Evolutionary conservation across 1,284 basidiomycete species (phyloP).

Genomic region (Cystobasidium slooffiae): DNA sequence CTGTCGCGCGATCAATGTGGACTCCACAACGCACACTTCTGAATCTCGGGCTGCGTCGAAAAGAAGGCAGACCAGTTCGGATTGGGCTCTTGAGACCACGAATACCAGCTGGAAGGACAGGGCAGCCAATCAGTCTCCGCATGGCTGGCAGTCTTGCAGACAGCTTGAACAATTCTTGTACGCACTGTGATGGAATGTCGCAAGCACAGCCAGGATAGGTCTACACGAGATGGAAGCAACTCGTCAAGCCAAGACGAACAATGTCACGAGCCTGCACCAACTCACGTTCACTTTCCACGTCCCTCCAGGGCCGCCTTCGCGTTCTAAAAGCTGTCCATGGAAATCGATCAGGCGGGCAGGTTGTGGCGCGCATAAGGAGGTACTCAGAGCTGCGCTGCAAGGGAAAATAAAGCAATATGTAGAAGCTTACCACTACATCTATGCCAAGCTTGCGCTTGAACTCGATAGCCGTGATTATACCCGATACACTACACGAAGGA

Average conservation of each 20-base stretch:
- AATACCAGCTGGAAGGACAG: too few relatives aligned
- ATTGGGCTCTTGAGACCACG: slow-evolving; percentile 64
- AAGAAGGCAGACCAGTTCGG: slow-evolving; percentile 62
- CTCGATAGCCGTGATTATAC: slow-evolving; percentile 44
- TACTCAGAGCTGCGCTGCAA: not conserved
- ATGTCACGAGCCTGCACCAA: too few relatives aligned
- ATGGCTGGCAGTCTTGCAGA: too few relatives aligned
- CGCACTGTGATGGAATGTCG: slow-evolving; percentile 37
- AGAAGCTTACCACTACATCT: slow-evolving; percentile 21
- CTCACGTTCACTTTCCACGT: slow-evolving; percentile 45
- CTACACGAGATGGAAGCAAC: not conserved
- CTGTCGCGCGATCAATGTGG: not conserved
- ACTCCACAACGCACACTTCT: slow-evolving; percentile 21
- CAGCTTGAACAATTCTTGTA: too few relatives aligned
- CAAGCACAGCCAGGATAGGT: slow-evolving; percentile 39
- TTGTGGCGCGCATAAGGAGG: slow-evolving; percentile 2
- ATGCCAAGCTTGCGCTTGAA: slow-evolving; percentile 42
- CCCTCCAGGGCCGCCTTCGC: slow-evolving; percentile 37
- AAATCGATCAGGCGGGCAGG: slow-evolving; percentile 7
- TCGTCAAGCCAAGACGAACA: too few relatives aligned
- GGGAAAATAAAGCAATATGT: not conserved
- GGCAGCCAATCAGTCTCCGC: too few relatives aligned
- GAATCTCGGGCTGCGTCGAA: slow-evolving; percentile 62
- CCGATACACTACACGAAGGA: slow-evolving; percentile 30
- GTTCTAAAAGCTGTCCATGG: slow-evolving; percentile 39